Evolutionary conservation across 345 rosid species (phyloP).

Genomic region (Pistacia integerrima): DNA sequence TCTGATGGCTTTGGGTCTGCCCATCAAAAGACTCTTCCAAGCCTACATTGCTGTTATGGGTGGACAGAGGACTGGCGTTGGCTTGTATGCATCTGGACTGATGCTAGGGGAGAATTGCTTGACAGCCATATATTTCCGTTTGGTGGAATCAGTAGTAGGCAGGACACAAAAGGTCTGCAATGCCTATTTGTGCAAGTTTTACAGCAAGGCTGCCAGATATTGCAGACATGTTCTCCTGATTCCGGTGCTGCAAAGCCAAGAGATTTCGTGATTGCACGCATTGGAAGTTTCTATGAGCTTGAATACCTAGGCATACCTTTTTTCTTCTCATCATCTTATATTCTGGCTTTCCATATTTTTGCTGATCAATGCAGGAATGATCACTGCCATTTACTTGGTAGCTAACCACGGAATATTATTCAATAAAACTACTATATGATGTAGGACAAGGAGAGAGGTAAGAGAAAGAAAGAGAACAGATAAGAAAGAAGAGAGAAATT

Average conservation of each 20-base stretch:
- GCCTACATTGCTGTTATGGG: constrained; percentile 97
- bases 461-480: too few species aligned
- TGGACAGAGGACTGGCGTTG: constrained; percentile 99
- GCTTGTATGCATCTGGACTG: constrained; percentile 99
- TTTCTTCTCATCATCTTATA: constrained; percentile 1
- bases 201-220: constrained; percentile 98
- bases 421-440: background rate
- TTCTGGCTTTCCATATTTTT: background rate
- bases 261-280: constrained; percentile 87
- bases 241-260: constrained; percentile 76
- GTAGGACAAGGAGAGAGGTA: too few species aligned
- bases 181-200: constrained; percentile 95
- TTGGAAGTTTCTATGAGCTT: constrained; percentile 93
- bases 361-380: background rate
- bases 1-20: constrained; percentile 51
- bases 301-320: constrained; percentile 77
- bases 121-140: constrained; percentile 97
- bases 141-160: constrained; percentile 99
- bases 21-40: constrained; percentile 66
- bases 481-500: too few species aligned
- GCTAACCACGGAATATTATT: background rate
- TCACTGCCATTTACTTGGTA: background rate
- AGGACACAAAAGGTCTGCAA: constrained; percentile 98
- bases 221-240: constrained; percentile 88
- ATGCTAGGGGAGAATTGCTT: constrained; percentile 96